phyloP scores from a whole-genome alignment of 2,329 filamentous ascomycete genomes.

The Pezicula neosporulosa region DNA sequence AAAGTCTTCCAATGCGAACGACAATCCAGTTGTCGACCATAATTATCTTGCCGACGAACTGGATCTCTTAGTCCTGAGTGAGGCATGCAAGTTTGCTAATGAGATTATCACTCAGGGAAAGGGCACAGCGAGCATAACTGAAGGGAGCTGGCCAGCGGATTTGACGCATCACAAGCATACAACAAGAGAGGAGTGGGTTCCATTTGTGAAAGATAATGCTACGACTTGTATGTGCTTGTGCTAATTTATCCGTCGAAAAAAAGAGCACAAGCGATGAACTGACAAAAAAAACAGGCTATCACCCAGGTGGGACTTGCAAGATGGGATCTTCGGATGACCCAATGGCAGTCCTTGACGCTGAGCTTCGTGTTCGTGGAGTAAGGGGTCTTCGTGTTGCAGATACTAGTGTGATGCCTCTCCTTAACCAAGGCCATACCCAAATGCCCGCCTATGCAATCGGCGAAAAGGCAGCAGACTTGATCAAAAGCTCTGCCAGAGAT shows the following conservation, averaged over 20 bases:
- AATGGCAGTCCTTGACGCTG: constrained; percentile 31
- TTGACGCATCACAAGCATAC: constrained; percentile 48
- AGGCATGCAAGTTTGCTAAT: constrained; percentile 55
- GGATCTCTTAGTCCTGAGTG: constrained; percentile 55
- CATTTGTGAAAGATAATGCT: constrained; percentile 54
- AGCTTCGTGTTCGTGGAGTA: constrained; percentile 20
- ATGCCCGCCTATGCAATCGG: constrained; percentile 57
- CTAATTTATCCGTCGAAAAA: no score
- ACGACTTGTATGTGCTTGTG: constrained; percentile 48
- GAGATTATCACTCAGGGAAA: constrained; percentile 55
- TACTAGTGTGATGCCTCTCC: constrained; percentile 22
- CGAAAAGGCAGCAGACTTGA: constrained; percentile 49
- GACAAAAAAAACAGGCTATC: constrained; percentile 40
- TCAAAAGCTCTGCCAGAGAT: constrained; percentile 32
- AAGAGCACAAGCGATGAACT: not conserved
- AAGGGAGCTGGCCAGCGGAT: constrained; percentile 55
- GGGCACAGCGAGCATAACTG: constrained; percentile 55
- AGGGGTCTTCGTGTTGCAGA: constrained; percentile 23
- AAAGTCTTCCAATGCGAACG: constrained; percentile 41
- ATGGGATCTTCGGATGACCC: constrained; percentile 47
- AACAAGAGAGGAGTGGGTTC: constrained; percentile 54
- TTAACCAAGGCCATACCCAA: constrained; percentile 50
- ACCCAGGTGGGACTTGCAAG: constrained; percentile 53
- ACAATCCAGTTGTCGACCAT: constrained; percentile 54
- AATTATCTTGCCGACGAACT: constrained; percentile 55